phyloP scores from a whole-genome alignment of 441 rosid species.

The Raphanus hybrid region DNA sequence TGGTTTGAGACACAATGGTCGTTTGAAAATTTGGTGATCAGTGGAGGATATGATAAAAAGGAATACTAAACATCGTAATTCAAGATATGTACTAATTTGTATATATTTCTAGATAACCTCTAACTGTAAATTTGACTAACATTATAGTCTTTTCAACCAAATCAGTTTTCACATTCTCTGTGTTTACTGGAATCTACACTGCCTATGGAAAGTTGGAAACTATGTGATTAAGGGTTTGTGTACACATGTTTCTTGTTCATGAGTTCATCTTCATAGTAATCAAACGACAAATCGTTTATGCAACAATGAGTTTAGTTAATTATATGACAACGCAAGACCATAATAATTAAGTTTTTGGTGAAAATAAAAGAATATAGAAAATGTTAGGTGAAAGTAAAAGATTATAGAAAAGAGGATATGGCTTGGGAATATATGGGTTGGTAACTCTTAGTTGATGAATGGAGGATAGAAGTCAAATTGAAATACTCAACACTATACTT shows the following conservation, averaged over 20 bases:
- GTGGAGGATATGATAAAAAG: neutral
- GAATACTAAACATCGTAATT: neutral
- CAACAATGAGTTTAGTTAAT: neutral
- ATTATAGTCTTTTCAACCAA: neutral
- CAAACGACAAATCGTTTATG: neutral
- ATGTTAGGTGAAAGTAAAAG: constrained; percentile 16
- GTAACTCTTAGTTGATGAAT: neutral
- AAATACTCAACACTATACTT: constrained; percentile 20
- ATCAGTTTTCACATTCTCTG: neutral
- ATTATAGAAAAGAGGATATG: constrained; percentile 11
- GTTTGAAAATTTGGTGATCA: constrained; percentile 21
- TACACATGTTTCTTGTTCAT: neutral
- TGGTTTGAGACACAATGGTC: neutral
- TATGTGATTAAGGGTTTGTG: neutral
- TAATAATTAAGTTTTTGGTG: neutral
- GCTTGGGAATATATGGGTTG: constrained; percentile 13
- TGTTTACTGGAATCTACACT: neutral
- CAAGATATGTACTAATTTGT: neutral
- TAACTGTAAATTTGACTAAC: neutral
- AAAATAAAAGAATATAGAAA: constrained; percentile 2
- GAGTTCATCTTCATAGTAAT: neutral
- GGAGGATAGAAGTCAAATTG: constrained; percentile 27
- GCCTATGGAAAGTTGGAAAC: neutral
- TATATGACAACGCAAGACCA: constrained; percentile 20
- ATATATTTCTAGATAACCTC: neutral